Base-by-base conservation (phyloP, 805 yeast genomes). In the Saturnispora sanitii region DNA sequence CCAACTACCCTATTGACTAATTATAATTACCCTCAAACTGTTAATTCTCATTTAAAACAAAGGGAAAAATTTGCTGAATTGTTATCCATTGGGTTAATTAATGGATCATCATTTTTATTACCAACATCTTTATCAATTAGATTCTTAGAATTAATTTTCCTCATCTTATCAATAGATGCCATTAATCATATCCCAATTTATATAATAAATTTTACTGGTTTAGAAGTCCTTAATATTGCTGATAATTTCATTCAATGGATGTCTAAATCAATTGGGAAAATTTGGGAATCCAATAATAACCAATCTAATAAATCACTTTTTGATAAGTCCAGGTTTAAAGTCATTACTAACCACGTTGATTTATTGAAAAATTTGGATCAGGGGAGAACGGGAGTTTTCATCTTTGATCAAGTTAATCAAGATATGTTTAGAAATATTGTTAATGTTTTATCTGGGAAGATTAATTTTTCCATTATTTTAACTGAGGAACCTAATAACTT, bases 171-270 rank as follows among this genome's bases (percentile, higher is more conserved):
- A 31, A 49, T 48, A 19, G 43, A 41, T 7, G 48, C 56, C 9
- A 45, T 52, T 11, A 33, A 38, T 7, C 49, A 49, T 12, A 71
- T 79, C 11, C 95, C 95, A 0, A 77, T 92, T 8, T 65, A 83
- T 26, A 68, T 86, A 43, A 62, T 83, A n/a, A 77, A 94, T 3
- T 79, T 77, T 51, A 78, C 87, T 0, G 94, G 92, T 20, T 75
- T 86, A 3, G 77, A 90, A 52, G 70, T 81, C 4, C 59, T 92
- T 42, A 72, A 81, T 20, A 85, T 82, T 54, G 95, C 96, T 0
- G 75, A 85, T 12, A 82, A 87, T 42, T 82, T 92, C 80, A 62
- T 90, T 22, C 98, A 92, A 63, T 92, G 97, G 97, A 82, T 92
- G 87, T 78, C 94, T 0, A 74, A 90, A 0, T 71, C 79, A n/a